A percentile compares a stretch with the other conserved stretches of the same genome.
Evolutionary conservation across 139 green algal genomes (phyloP).

Genomic region (Helicosporidium sp.): DNA sequence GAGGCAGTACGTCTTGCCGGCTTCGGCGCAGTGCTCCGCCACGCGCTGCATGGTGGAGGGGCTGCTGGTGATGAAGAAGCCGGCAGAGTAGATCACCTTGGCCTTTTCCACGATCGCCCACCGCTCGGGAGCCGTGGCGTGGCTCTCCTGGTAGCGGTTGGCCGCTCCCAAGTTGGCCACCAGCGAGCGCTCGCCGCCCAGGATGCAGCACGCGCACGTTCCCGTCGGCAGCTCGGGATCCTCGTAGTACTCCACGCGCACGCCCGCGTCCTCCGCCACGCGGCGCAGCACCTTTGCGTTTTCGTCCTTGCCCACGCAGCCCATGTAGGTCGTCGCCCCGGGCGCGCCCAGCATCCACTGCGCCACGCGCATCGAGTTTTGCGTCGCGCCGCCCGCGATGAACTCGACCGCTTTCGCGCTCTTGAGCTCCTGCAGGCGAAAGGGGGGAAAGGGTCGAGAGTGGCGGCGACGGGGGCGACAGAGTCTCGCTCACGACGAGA

Average conservation of each 20-base stretch:
- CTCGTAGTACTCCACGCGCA: slow-evolving; percentile 69
- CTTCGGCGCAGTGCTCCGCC: slow-evolving; percentile 59
- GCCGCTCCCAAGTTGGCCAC: slow-evolving; percentile 89
- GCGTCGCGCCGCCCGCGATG: slow-evolving; percentile 89
- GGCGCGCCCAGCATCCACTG: slow-evolving; percentile 87
- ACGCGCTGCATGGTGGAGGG: slow-evolving; percentile 65
- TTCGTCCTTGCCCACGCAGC: slow-evolving; percentile 88
- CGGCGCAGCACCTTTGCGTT: slow-evolving; percentile 65
- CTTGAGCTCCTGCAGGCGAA: slow-evolving; percentile 50
- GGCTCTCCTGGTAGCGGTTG: slow-evolving; percentile 92
- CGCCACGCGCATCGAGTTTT: slow-evolving; percentile 88
- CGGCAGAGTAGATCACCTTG: slow-evolving; percentile 73
- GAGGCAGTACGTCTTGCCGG: slow-evolving; percentile 70
- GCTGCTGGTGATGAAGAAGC: slow-evolving; percentile 97
- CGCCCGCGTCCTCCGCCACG: slow-evolving; percentile 41
- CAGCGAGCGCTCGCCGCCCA: slow-evolving; percentile 73
- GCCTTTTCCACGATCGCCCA: slow-evolving; percentile 66
- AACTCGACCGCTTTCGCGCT: slow-evolving; percentile 69
- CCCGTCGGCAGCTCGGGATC: slow-evolving; percentile 69
- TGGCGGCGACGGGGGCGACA: too few species aligned
- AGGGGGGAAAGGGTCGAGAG: background rate
- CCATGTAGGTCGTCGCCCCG: slow-evolving; percentile 75
- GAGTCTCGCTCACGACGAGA: too few species aligned
- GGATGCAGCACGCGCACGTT: slow-evolving; percentile 79
- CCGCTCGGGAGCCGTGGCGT: slow-evolving; percentile 52